phyloP scores from a whole-genome alignment of 495 filamentous ascomycete genomes.

The Xylaria flabelliformis region DNA sequence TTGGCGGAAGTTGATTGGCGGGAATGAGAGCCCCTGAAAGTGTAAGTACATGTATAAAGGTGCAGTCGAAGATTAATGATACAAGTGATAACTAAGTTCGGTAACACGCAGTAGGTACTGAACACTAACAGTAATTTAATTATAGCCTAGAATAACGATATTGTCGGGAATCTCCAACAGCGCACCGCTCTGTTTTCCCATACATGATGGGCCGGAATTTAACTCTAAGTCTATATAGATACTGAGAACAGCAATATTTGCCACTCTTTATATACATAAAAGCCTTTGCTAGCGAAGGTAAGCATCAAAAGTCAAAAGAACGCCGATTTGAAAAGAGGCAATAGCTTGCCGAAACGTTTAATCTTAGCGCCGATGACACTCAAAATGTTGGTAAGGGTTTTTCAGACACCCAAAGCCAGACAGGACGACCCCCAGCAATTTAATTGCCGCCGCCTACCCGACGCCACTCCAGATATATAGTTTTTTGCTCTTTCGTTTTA shows the following conservation, averaged over 20 bases:
- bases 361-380: background rate
- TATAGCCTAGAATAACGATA: background rate
- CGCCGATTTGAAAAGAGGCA: background rate
- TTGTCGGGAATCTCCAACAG: background rate
- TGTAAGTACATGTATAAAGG: background rate
- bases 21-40: background rate
- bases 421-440: background rate
- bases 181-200: background rate
- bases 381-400: background rate
- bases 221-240: background rate
- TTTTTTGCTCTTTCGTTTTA: background rate
- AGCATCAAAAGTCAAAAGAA: background rate
- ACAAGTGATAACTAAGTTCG: background rate
- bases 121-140: background rate
- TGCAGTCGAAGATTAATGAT: background rate
- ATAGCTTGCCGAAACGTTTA: background rate
- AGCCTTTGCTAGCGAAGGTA: background rate
- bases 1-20: background rate
- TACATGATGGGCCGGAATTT: background rate
- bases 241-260: background rate
- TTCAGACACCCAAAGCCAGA: background rate
- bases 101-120: background rate
- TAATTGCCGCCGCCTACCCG: background rate
- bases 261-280: background rate
- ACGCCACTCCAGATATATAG: background rate